Evolutionary conservation across 257 asterid species (phyloP), one percentile per base, ranked within the genome.

Genomic region (Solanum appendiculatum): DNA sequence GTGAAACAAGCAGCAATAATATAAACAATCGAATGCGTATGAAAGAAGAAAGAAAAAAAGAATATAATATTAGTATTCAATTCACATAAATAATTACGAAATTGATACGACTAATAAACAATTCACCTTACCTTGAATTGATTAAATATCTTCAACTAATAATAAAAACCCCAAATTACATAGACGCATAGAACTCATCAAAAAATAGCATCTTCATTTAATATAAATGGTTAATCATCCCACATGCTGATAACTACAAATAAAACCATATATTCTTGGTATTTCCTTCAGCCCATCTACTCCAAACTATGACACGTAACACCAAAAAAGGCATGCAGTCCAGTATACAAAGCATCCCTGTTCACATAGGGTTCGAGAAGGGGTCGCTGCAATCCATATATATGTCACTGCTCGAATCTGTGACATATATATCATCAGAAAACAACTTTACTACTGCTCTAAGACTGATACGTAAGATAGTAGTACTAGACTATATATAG

Each of bases 301-400:
- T 48, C 68, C 85, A 81, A 36, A 81, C 54, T 73, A 73, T 36
- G 82, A 44, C 3, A 36, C 82, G 68, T 51, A 46, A 33, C 27
- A 48, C 31, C 1, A 29, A 66, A 27, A 5, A 0, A 27, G 2
- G 1, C 0, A 7, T 5, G 8, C 5, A 64, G 2, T 14, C 0
- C 2, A 15, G 4, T 66, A 15, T 5, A 29, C 23, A 66, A 66
- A 66, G 7, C 2, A 27, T 27, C 10, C 21, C 0, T n/a, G 36
- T 66, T 27, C 2, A 66, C 5, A 0, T 13, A 27, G 0, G 21
- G 1, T 66, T 2, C 2, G 1, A 14, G 1, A 2, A 66, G 27
- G 5, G 0, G 3, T 15, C 21, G 0, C 37, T 5, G 6, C 10
- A 54, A 54, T 20, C 5, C 5, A 18, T 54, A 54, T 54, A 51